Percentiles rank a stretch among this genome's conserved stretches.
phyloP scores from a whole-genome alignment of 1,284 basidiomycete species.

The Austroboletus novae-zelandiae region DNA sequence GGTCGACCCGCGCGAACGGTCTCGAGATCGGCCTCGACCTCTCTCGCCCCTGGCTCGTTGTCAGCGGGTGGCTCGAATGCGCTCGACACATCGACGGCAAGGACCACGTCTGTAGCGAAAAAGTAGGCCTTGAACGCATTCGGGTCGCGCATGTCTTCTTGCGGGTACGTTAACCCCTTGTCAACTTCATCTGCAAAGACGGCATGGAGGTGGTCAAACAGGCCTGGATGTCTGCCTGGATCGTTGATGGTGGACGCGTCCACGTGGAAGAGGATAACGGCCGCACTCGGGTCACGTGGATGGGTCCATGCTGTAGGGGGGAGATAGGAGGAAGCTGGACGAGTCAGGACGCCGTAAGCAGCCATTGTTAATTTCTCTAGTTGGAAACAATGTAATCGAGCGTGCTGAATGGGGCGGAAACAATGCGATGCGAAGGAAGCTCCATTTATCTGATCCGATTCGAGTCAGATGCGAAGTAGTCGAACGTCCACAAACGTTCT shows the following conservation, averaged over 20 bases:
- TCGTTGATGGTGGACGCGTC: constrained; percentile 41
- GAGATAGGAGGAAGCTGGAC: constrained; percentile 30
- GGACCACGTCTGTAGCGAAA: constrained; percentile 71
- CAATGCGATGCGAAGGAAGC: constrained; percentile 1
- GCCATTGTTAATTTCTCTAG: constrained; percentile 27
- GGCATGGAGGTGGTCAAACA: constrained; percentile 60
- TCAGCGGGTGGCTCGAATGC: background rate
- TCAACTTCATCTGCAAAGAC: constrained; percentile 76
- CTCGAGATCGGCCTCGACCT: constrained; percentile 40
- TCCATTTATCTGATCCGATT: background rate
- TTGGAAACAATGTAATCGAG: background rate
- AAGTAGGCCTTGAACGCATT: constrained; percentile 70
- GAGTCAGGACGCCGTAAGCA: constrained; percentile 46
- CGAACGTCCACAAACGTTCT: background rate
- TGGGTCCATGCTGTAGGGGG: constrained; percentile 34
- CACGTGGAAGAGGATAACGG: constrained; percentile 63
- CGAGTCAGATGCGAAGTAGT: background rate
- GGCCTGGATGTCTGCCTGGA: constrained; percentile 34
- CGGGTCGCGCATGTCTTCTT: constrained; percentile 58
- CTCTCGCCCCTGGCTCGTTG: constrained; percentile 18
- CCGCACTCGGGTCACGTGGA: constrained; percentile 20
- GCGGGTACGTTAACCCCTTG: constrained; percentile 81
- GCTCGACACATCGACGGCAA: constrained; percentile 52
- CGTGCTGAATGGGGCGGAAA: background rate
- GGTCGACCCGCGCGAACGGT: constrained; percentile 44